Percentiles rank a stretch among this genome's conserved stretches.
phyloP scores from a whole-genome alignment of 139 green algal genomes.

The Trebouxia sp. region DNA sequence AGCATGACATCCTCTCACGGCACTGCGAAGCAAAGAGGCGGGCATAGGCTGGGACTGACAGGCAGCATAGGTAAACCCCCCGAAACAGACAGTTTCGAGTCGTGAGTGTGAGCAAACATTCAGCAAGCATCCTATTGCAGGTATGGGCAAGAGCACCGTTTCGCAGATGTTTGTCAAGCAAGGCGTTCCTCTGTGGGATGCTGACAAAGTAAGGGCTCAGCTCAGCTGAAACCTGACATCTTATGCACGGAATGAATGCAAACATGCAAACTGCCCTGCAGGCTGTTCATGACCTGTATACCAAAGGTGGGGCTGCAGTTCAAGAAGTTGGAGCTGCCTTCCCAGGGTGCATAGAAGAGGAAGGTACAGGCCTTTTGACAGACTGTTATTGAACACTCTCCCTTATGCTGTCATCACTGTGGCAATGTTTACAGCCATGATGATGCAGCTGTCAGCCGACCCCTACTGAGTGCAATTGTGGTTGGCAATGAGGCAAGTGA shows the following conservation, averaged over 20 bases:
- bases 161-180: constrained; percentile 50
- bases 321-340: constrained; percentile 53
- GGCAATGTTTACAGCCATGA: background rate
- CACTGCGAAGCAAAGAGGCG: background rate
- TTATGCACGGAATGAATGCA: background rate
- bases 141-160: constrained; percentile 77
- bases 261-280: constrained; percentile 27
- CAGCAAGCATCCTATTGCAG: constrained; percentile 25
- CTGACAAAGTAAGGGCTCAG: constrained; percentile 41
- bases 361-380: background rate
- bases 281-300: constrained; percentile 73
- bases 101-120: too few relatives aligned
- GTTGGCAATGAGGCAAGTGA: constrained; percentile 45
- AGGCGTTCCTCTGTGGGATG: constrained; percentile 60
- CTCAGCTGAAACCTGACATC: background rate
- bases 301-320: constrained; percentile 60
- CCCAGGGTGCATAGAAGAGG: constrained; percentile 37
- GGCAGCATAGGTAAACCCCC: constrained; percentile 45
- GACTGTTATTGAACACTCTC: too few relatives aligned
- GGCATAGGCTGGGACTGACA: constrained; percentile 40
- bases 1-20: background rate
- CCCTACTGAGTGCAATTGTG: constrained; percentile 41
- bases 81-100: too few relatives aligned
- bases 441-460: constrained; percentile 41
- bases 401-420: constrained; percentile 4